Evolutionary conservation across 129 eudicot species (phyloP), one percentile per base, ranked within the genome.

Genomic region (Mikania micrantha): DNA sequence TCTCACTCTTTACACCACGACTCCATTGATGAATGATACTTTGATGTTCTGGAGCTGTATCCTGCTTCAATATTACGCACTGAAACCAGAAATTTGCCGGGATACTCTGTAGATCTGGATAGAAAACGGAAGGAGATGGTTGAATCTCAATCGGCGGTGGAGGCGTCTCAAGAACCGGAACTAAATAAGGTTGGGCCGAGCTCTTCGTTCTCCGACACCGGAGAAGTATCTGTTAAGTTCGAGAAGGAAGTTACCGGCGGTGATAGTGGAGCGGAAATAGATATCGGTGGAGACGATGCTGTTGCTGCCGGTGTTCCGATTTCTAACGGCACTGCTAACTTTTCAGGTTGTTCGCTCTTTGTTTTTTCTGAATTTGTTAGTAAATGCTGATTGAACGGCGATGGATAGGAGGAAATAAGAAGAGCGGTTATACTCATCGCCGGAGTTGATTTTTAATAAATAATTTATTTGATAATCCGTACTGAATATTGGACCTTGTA

Each of bases 301-400:
- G 74, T 29, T 70, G 57, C 22, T 39, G 79, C 67, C 44, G 71
- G 73, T 49, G 64, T 57, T 60, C 66, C 66, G 15, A 12, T 69
- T 66, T 72, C 84, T 65, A 80, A 80, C 34, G 83, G 83, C 63
- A 76, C 32, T 53, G 36, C 60, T 69, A 21, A 27, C 16, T 53
- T 79, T 60, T 79, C 85, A 76, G 87, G 83, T 82, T 40, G 1
- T 80, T 78, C 13, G 54, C 66, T 22, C 7, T 63, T 45, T 65
- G 28, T 21, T 73, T 12, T 12, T 13, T 13, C 8, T 56, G 28
- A 20, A 48, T 54, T 44, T 52, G 60, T 36, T 66, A 15, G 56
- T 45, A 7, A 64, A 22, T 57, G 72, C 15, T 31, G 59, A 36
- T 63, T 22, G 12, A 20, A 3, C 17, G 38, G 64, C 5, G 64